Conservation (phyloP, 768 basidiomycete species). For the Mycena latifolia region DNA sequence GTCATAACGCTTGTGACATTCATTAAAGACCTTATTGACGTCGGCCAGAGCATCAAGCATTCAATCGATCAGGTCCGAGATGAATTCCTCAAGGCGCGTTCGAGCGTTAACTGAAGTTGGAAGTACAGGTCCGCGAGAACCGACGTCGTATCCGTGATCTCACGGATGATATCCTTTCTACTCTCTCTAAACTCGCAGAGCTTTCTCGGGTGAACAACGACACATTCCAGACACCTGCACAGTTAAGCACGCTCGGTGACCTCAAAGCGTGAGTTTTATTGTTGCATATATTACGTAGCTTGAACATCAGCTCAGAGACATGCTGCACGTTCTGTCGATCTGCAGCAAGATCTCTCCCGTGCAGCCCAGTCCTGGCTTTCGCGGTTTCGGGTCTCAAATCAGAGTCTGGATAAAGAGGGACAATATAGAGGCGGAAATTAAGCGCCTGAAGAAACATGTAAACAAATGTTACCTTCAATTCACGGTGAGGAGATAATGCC, state of each 20-base stretch:
- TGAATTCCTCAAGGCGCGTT: too few relatives aligned
- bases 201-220: conserved; percentile 1
- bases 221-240: conserved; percentile 2
- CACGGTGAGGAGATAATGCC: not conserved
- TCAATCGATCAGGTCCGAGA: too few relatives aligned
- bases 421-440: conserved; percentile 24
- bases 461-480: conserved; percentile 26
- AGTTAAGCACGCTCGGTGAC: conserved; percentile 10
- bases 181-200: conserved; percentile 1
- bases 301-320: too few relatives aligned
- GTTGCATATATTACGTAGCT: too few relatives aligned
- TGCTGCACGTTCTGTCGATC: too few relatives aligned
- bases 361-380: not conserved
- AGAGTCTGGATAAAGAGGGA: conserved; percentile 30
- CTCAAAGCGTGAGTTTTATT: conserved; percentile 16
- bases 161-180: conserved; percentile 6
- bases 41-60: conserved; percentile 5
- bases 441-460: conserved; percentile 25
- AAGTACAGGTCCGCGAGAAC: too few relatives aligned
- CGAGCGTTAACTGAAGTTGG: too few relatives aligned
- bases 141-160: conserved; percentile 19
- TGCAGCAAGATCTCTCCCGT: conserved; percentile 6
- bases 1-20: conserved; percentile 1
- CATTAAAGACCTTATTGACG: conserved; percentile 13
- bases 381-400: conserved; percentile 12